phyloP scores from a whole-genome alignment of 1,284 basidiomycete species.

The Boletus subluridellus region DNA sequence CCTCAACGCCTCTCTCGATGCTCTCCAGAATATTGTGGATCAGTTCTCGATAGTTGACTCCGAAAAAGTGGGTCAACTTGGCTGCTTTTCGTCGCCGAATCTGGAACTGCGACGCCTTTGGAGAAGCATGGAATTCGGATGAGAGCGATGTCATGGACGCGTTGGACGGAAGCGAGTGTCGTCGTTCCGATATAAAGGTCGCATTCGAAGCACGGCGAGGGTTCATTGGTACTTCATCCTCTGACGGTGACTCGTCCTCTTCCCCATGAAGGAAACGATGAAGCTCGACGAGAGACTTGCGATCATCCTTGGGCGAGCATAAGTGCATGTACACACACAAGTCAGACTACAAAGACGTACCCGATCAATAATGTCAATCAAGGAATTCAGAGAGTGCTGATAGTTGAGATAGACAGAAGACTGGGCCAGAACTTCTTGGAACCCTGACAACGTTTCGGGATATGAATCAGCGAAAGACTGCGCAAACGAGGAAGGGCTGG shows the following conservation, averaged over 20 bases:
- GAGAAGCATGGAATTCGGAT: constrained; percentile 44
- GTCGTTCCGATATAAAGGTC: constrained; percentile 52
- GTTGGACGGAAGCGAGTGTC: constrained; percentile 64
- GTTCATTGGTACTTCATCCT: constrained; percentile 25
- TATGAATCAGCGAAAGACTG: constrained; percentile 21
- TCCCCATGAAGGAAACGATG: constrained; percentile 61
- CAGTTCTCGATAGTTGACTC: constrained; percentile 72
- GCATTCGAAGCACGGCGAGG: constrained; percentile 25
- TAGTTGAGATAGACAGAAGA: constrained; percentile 69
- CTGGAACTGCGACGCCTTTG: constrained; percentile 58
- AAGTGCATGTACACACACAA: background rate
- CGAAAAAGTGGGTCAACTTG: constrained; percentile 79
- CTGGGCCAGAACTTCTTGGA: constrained; percentile 18
- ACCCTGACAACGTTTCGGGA: constrained; percentile 17
- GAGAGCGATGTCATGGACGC: constrained; percentile 58
- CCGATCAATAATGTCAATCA: constrained; percentile 70
- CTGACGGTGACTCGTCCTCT: constrained; percentile 14
- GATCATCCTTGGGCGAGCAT: constrained; percentile 60
- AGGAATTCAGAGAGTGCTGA: constrained; percentile 70
- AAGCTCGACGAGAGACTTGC: constrained; percentile 65
- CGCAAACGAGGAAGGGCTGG: constrained; percentile 23
- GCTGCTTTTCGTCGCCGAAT: constrained; percentile 66
- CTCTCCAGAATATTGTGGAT: constrained; percentile 73
- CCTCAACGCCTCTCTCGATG: constrained; percentile 69
- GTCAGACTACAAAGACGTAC: constrained; percentile 42